Evolutionary conservation across 2,329 filamentous ascomycete species (phyloP), one percentile per base, ranked within the genome.

Genomic region (Aureobasidium subglaciale): DNA sequence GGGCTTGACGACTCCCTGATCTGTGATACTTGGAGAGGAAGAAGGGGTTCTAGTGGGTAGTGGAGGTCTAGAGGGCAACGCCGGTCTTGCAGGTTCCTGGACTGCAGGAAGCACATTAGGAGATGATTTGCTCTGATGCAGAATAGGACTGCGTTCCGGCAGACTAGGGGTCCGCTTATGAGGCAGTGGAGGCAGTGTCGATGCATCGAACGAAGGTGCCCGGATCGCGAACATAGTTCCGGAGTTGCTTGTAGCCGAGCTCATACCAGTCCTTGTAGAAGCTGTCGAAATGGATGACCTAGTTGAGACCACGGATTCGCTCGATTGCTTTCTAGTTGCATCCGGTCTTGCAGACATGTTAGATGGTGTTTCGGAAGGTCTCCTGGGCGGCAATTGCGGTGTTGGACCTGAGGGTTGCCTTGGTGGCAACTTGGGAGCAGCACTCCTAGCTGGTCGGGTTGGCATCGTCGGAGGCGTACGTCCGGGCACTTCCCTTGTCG

Each of bases 141-240:
- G 59, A 27, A 68, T 64, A 46, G 68, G 68, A 55, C 64, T 65
- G 54, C 65, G 66, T 43, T 74, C 71, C 43, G 67, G 67, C 35
- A 75, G 68, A 46, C 72, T 70, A n/a, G 69, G 64, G n/a, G 68
- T 63, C 53, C 70, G 67, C 62, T 77, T 81, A 1, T 77, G 74
- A 46, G 80, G 80, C 32, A 83, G 68, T 27, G 76, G 71, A 50
- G 82, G 82, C 9, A 84, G 67, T 34, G 75, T 73, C 13, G 74
- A 67, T 46, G 80, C 76, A 58, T 81, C 79, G 68, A 77, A 85
- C 43, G 76, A 75, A 9, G 82, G 82, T 5, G 81, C 68, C 50
- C 60, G 57, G 46, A 70, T 61, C 7, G 61, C 59, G 32, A 60
- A 63, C 7, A 46, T 37, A 16, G 48, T 25, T 30, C 53, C 56